Evolutionary conservation across 768 basidiomycete genomes (phyloP).

Genomic region (Pulveroboletus sp.): DNA sequence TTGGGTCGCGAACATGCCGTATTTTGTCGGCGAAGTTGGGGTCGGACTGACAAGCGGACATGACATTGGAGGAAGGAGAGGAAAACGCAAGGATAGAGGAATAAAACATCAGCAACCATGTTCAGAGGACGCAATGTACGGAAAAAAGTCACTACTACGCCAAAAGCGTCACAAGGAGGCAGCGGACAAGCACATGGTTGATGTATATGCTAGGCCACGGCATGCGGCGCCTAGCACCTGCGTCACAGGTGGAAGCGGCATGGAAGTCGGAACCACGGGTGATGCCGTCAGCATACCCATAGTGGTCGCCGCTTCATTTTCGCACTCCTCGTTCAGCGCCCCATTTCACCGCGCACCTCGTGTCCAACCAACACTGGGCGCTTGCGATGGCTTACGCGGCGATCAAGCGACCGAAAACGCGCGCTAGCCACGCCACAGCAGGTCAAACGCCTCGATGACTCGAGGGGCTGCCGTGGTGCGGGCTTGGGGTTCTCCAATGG

Average conservation of each 20-base stretch:
- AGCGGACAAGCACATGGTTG: constrained; percentile 46
- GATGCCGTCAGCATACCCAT: constrained; percentile 26
- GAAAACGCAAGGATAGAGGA: constrained; percentile 40
- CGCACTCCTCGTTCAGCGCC: constrained; percentile 97
- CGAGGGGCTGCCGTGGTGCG: constrained; percentile 73
- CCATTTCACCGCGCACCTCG: constrained; percentile 94
- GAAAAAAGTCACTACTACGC: constrained; percentile 26
- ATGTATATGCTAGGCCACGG: constrained; percentile 53
- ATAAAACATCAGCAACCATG: constrained; percentile 59
- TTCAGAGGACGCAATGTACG: constrained; percentile 23
- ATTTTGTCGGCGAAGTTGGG: constrained; percentile 82
- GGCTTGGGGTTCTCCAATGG: constrained; percentile 92
- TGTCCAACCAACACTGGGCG: constrained; percentile 78
- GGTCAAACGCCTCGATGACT: constrained; percentile 79
- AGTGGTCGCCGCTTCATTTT: constrained; percentile 37
- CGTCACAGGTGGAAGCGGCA: constrained; percentile 59
- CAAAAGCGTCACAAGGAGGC: constrained; percentile 57
- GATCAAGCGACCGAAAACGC: constrained; percentile 95
- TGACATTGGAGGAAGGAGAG: constrained; percentile 23
- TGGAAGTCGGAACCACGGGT: constrained; percentile 23
- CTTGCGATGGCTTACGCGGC: constrained; percentile 70
- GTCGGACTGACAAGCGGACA: constrained; percentile 59
- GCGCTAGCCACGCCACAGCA: constrained; percentile 69
- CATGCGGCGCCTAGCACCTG: constrained; percentile 48
- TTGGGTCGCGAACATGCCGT: constrained; percentile 81